Percentiles rank a stretch among this genome's conserved stretches.
These are phyloP conservation scores for Alternaria sp. DNA, from an alignment of 2,329 filamentous ascomycete species.

Conservation along the genomic window DNA sequence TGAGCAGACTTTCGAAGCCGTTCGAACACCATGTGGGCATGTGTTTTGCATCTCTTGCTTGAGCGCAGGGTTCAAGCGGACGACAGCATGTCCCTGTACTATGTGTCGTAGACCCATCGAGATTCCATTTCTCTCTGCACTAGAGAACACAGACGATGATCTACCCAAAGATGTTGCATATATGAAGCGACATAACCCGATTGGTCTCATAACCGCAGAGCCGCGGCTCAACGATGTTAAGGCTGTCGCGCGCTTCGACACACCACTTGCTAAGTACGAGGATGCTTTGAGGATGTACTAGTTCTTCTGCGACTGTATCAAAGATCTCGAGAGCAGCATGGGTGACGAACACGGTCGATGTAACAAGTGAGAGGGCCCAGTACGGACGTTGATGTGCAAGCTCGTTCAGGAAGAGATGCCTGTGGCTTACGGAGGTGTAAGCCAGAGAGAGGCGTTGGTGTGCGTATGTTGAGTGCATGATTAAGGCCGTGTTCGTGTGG, in stretches of 20 bases:
- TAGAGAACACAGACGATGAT: background rate
- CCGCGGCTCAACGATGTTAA: background rate
- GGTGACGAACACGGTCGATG: background rate
- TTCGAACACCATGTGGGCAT: conserved; percentile 11
- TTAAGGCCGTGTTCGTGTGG: conserved; percentile 5
- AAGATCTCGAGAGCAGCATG: background rate
- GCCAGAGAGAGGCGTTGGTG: background rate
- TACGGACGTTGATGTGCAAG: background rate
- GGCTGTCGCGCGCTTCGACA: background rate
- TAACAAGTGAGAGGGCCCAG: background rate
- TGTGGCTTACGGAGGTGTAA: background rate
- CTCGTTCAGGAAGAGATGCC: background rate
- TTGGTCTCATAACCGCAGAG: accelerated
- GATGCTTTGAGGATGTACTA: background rate
- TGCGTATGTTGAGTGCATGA: conserved; percentile 1
- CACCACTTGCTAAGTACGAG: background rate
- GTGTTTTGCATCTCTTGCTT: conserved; percentile 10
- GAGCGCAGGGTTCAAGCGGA: conserved; percentile 5
- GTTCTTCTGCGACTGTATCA: background rate
- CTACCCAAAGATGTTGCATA: background rate
- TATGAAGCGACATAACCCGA: background rate
- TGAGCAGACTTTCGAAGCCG: conserved; percentile 2
- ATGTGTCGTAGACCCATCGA: conserved; percentile 7
- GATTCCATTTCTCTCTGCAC: background rate
- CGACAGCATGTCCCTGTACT: background rate